Evolutionary conservation across 495 filamentous ascomycete genomes (phyloP).

Genomic region (Aspergillus biplanus): DNA sequence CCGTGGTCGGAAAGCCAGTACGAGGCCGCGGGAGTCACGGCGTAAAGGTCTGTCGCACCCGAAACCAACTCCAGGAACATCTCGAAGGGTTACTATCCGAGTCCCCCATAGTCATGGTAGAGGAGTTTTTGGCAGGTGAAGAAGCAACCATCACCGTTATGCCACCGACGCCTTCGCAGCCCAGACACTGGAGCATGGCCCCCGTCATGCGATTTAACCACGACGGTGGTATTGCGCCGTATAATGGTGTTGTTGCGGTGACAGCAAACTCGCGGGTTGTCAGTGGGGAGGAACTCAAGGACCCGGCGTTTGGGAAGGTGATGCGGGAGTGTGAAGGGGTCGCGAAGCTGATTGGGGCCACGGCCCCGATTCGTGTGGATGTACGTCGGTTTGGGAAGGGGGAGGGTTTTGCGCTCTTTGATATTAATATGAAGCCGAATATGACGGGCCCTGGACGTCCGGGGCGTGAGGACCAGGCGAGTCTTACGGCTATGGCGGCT

Average conservation of each 20-base stretch:
- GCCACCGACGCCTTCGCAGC: slow-evolving; percentile 32
- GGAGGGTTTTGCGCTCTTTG: slow-evolving; percentile 42
- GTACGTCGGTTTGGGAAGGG: slow-evolving; percentile 31
- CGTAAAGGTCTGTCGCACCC: slow-evolving; percentile 36
- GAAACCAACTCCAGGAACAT: slow-evolving; percentile 29
- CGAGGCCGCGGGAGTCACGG: slow-evolving; percentile 34
- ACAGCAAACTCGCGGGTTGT: slow-evolving; percentile 35
- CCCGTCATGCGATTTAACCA: slow-evolving; percentile 44
- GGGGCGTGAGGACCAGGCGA: slow-evolving; percentile 37
- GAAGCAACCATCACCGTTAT: slow-evolving; percentile 47
- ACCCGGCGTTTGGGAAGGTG: slow-evolving; percentile 23
- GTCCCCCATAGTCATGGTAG: slow-evolving; percentile 36
- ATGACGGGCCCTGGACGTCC: slow-evolving; percentile 39
- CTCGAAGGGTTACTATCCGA: slow-evolving; percentile 29
- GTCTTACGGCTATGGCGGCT: slow-evolving; percentile 33
- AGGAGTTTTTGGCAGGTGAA: slow-evolving; percentile 44
- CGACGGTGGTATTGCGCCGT: slow-evolving; percentile 37
- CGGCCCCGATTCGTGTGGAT: slow-evolving; percentile 42
- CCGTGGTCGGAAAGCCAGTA: slow-evolving; percentile 41
- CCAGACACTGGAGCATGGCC: slow-evolving; percentile 36
- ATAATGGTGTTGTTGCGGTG: slow-evolving; percentile 39
- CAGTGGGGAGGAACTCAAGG: slow-evolving; percentile 23
- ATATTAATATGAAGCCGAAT: slow-evolving; percentile 49
- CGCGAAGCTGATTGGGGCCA: slow-evolving; percentile 33
- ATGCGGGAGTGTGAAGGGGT: slow-evolving; percentile 37